Evolutionary conservation across 2,329 filamentous ascomycete species (phyloP).

Genomic region (Chrysoporthe puriensis): DNA sequence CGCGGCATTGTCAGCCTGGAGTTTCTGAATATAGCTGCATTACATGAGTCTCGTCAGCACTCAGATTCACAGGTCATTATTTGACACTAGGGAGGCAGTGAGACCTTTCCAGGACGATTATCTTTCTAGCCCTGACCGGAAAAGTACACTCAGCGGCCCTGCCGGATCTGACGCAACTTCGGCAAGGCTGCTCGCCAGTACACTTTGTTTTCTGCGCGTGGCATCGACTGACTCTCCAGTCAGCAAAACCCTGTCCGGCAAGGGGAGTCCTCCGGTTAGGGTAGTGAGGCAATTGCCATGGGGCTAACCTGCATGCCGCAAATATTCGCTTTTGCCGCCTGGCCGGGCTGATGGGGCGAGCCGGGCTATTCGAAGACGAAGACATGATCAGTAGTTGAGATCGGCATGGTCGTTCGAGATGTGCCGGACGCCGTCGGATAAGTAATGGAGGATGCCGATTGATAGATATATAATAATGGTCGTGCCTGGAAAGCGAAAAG

Average conservation of each 20-base stretch:
- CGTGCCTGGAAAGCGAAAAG: background rate
- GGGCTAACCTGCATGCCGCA: constrained; percentile 20
- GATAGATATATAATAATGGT: background rate
- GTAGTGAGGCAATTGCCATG: constrained; percentile 3
- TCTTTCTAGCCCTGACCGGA: constrained; percentile 30
- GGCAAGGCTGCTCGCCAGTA: constrained; percentile 30
- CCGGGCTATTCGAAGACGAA: constrained; percentile 9
- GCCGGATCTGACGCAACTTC: constrained; percentile 29
- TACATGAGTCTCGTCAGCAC: background rate
- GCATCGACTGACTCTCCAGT: constrained; percentile 29
- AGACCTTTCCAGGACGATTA: constrained; percentile 32
- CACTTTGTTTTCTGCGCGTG: constrained; percentile 33
- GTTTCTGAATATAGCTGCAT: constrained; percentile 30
- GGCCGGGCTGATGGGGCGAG: background rate
- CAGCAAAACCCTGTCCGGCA: constrained; percentile 1
- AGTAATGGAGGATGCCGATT: background rate
- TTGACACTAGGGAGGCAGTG: too few species aligned
- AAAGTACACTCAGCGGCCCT: constrained; percentile 28
- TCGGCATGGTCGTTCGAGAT: background rate
- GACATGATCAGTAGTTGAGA: constrained; percentile 1
- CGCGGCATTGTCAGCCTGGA: constrained; percentile 29
- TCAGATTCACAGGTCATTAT: too few species aligned
- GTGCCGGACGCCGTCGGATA: background rate
- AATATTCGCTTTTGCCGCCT: constrained; percentile 18
- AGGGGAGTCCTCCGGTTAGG: background rate